A percentile compares a stretch with the other conserved stretches of the same genome.
Evolutionary conservation across 2,329 filamentous ascomycete genomes (phyloP).

Genomic region (Ophiostoma ulmi): DNA sequence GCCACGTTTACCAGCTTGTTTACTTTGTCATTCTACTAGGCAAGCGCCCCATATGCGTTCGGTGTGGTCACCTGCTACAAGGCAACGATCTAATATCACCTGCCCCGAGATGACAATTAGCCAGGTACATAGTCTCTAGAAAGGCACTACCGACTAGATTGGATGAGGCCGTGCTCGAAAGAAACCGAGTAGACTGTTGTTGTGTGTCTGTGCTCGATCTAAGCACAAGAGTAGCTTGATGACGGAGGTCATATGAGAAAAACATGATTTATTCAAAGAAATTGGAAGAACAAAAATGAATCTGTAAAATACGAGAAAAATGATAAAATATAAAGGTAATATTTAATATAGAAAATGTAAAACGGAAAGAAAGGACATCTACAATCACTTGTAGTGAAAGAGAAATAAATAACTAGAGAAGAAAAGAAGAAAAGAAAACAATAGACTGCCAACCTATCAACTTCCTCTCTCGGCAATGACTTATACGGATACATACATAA

Average conservation of each 20-base stretch:
- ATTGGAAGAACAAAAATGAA: neutral
- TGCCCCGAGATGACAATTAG: neutral
- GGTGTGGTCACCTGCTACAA: neutral
- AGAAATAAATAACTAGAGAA: neutral
- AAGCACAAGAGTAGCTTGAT: neutral
- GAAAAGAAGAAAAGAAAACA: neutral
- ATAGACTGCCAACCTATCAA: neutral
- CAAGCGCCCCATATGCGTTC: neutral
- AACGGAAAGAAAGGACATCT: neutral
- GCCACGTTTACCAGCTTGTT: neutral
- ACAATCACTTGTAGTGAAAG: neutral
- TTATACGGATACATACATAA: conserved; percentile 14
- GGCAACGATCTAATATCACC: neutral
- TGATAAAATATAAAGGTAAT: neutral
- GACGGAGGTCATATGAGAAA: neutral
- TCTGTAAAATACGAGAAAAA: neutral
- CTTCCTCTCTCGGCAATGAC: conserved; percentile 15
- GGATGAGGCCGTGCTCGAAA: conserved; percentile 4
- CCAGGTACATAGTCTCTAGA: neutral
- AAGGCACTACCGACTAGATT: neutral
- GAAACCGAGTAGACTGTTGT: neutral
- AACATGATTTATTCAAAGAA: neutral
- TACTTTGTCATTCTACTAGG: neutral
- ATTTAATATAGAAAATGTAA: neutral
- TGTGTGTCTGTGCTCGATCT: conserved; percentile 7